phyloP scores from a whole-genome alignment of 306 rosid genomes.

The Aeschynomene evenia region DNA sequence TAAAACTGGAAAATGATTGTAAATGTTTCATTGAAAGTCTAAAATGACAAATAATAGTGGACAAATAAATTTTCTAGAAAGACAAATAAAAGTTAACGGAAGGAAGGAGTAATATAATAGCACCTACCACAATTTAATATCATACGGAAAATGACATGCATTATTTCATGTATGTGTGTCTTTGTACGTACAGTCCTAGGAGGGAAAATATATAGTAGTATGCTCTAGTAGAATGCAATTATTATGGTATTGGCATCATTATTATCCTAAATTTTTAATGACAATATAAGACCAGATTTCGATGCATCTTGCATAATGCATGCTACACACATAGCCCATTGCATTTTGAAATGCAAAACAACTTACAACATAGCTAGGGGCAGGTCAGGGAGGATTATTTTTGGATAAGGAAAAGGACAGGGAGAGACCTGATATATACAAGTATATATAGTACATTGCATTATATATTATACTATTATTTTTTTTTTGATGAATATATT shows the following conservation, averaged over 20 bases:
- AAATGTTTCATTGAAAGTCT: no score
- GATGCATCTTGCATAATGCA: no score
- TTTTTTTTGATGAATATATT: no score
- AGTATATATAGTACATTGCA: no score
- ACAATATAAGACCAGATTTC: constrained; percentile 19
- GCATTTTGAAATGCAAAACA: not conserved
- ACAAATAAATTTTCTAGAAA: no score
- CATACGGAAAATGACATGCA: not conserved
- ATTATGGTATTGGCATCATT: not conserved
- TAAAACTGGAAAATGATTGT: no score
- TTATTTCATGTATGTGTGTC: constrained; percentile 10
- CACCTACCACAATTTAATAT: not conserved
- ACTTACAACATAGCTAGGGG: constrained; percentile 25
- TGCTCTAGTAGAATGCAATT: not conserved
- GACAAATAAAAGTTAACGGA: no score
- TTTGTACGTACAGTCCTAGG: not conserved
- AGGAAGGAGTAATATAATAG: no score
- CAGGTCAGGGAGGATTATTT: constrained; percentile 17
- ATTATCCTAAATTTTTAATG: not conserved
- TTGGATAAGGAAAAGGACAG: constrained; percentile 29
- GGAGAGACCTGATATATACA: constrained; percentile 8
- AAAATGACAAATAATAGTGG: no score
- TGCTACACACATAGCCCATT: not conserved
- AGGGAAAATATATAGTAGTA: not conserved
- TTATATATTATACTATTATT: no score